A percentile compares a stretch with the other conserved stretches of the same genome.
Evolutionary conservation across 1,139 yeast species (phyloP).

Genomic region (Hansenula lynferdii): DNA sequence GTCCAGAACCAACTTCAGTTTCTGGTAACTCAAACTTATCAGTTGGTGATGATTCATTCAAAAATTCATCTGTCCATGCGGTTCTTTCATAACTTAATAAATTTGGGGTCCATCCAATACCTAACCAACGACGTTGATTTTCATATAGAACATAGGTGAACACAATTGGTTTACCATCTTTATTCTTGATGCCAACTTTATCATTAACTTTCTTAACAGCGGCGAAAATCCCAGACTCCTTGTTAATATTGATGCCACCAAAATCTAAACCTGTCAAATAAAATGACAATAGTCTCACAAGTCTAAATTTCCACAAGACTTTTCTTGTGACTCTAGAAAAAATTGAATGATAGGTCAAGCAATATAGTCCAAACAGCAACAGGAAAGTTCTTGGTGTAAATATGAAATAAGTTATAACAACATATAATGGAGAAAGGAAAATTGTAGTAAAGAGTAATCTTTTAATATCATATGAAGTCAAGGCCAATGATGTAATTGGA

Average conservation of each 20-base stretch:
- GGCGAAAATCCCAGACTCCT: constrained; percentile 49
- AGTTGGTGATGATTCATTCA: constrained; percentile 78
- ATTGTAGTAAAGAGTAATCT: constrained; percentile 78
- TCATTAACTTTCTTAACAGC: constrained; percentile 46
- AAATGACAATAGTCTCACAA: constrained; percentile 65
- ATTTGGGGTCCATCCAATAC: constrained; percentile 96
- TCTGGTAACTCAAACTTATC: constrained; percentile 79
- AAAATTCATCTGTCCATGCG: constrained; percentile 95
- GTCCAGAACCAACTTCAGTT: constrained; percentile 57
- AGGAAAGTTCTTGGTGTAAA: constrained; percentile 69
- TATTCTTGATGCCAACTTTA: constrained; percentile 23
- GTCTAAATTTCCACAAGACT: constrained; percentile 76
- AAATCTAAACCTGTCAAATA: constrained; percentile 87
- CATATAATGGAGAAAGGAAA: constrained; percentile 79
- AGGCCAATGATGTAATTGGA: constrained; percentile 68
- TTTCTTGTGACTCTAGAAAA: constrained; percentile 79
- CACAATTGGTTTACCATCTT: constrained; percentile 62
- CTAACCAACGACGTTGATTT: constrained; percentile 96
- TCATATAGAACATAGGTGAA: constrained; percentile 94
- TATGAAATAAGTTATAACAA: constrained; percentile 60
- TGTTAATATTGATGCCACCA: constrained; percentile 42
- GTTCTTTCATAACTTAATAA: constrained; percentile 88
- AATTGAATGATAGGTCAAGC: constrained; percentile 81
- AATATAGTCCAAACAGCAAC: constrained; percentile 52
- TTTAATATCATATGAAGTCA: constrained; percentile 75